phyloP scores from a whole-genome alignment of 2,329 filamentous ascomycete genomes.

The Talaromyces sp. region DNA sequence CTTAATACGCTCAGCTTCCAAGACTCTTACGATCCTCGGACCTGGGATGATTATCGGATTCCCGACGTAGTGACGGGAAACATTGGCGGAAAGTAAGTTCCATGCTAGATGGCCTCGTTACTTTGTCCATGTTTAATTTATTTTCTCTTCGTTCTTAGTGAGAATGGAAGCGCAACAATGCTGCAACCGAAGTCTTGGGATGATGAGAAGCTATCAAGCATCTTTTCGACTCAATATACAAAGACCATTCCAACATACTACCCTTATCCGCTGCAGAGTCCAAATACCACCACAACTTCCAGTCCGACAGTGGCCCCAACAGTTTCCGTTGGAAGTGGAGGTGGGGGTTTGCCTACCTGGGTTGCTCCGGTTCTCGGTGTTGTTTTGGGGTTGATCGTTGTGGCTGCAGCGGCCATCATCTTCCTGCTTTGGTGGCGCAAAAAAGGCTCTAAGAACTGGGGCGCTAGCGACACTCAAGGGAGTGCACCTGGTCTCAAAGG shows the following conservation, averaged over 20 bases:
- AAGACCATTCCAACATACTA: slow-evolving; percentile 54
- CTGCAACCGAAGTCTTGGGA: slow-evolving; percentile 40
- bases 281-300: slow-evolving; percentile 7
- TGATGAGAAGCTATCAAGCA: slow-evolving; percentile 39
- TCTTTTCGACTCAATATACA: slow-evolving; percentile 55
- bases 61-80: slow-evolving; percentile 22
- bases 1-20: slow-evolving; percentile 29
- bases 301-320: not conserved
- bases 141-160: slow-evolving; percentile 14
- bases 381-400: slow-evolving; percentile 8
- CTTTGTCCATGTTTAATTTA: not conserved
- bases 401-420: slow-evolving; percentile 5
- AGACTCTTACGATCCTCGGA: slow-evolving; percentile 23
- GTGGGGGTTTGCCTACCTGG: slow-evolving; percentile 9
- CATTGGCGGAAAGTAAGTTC: slow-evolving; percentile 32
- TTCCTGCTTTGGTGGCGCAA: slow-evolving; percentile 10
- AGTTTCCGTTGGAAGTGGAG: not conserved
- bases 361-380: slow-evolving; percentile 11
- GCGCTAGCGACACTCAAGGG: slow-evolving; percentile 3
- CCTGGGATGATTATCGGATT: slow-evolving; percentile 29
- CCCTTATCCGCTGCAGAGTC: slow-evolving; percentile 44
- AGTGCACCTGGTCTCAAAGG: slow-evolving; percentile 4
- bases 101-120: not conserved
- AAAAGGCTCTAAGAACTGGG: not conserved
- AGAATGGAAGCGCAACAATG: slow-evolving; percentile 26